Evolutionary conservation across 2,329 filamentous ascomycete genomes (phyloP).

Genomic region (Triangularia verruculosa): DNA sequence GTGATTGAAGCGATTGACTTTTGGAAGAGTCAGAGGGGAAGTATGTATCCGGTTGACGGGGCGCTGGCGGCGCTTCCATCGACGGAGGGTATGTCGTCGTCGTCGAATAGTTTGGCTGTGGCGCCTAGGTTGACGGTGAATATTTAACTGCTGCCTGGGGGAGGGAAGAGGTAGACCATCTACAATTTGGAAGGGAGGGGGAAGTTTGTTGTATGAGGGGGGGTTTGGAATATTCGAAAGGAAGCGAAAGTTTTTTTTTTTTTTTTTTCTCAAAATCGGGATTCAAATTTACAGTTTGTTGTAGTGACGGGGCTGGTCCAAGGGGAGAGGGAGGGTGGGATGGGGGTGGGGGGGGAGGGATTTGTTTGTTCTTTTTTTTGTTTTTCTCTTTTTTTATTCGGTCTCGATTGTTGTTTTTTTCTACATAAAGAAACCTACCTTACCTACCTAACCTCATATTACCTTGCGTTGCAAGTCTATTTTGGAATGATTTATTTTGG

Average conservation of each 20-base stretch:
- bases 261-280: not conserved
- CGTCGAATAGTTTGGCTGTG: not conserved
- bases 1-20: conserved; percentile 95
- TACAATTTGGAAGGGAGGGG: not conserved
- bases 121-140: conserved; percentile 5
- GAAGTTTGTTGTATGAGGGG: not conserved
- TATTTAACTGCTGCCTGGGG: no score
- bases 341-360: not conserved
- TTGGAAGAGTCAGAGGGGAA: conserved; percentile 69
- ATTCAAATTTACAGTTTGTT: not conserved
- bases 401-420: no score
- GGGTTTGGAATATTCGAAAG: not conserved
- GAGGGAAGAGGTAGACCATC: not conserved
- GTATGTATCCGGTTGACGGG: conserved; percentile 27
- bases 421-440: not conserved
- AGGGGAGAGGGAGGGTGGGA: no score
- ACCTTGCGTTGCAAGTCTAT: no score
- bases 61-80: conserved; percentile 6
- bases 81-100: not conserved
- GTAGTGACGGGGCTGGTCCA: no score
- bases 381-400: not conserved
- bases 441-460: no score
- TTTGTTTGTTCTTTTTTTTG: not conserved
- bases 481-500: no score
- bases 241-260: not conserved